Conservation (phyloP, 2,329 filamentous ascomycete species). For the Diaporthe citri region DNA sequence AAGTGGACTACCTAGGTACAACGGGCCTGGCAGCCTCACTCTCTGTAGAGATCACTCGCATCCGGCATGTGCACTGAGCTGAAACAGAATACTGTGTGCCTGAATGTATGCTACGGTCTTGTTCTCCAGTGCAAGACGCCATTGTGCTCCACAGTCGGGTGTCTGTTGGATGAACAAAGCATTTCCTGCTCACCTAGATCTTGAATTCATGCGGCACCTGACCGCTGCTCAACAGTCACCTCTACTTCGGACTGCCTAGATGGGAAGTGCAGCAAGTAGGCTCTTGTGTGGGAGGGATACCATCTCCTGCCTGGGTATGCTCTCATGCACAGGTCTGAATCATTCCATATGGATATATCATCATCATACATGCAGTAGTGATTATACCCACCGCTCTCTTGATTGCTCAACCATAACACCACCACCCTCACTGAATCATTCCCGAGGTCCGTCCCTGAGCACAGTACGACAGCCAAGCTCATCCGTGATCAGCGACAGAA, state of each 20-base stretch:
- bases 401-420: neutral
- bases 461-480: neutral
- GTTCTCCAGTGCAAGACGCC: neutral
- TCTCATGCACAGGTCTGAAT: slow-evolving; percentile 23
- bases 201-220: neutral
- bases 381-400: neutral
- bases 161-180: slow-evolving; percentile 6
- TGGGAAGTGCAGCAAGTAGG: neutral
- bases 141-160: neutral
- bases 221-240: neutral
- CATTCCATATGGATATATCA: slow-evolving; percentile 6
- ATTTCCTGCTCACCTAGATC: neutral
- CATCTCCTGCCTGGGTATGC: neutral
- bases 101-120: neutral
- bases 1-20: neutral
- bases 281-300: neutral
- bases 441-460: neutral
- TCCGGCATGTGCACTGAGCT: neutral
- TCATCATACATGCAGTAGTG: neutral
- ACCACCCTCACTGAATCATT: slow-evolving; percentile 8
- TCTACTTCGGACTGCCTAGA: neutral
- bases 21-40: slow-evolving; percentile 2
- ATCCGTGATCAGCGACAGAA: neutral
- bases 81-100: neutral
- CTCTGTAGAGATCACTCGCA: neutral